Evolutionary conservation across 768 basidiomycete species (phyloP).

Genomic region (Agrocybe praecox): DNA sequence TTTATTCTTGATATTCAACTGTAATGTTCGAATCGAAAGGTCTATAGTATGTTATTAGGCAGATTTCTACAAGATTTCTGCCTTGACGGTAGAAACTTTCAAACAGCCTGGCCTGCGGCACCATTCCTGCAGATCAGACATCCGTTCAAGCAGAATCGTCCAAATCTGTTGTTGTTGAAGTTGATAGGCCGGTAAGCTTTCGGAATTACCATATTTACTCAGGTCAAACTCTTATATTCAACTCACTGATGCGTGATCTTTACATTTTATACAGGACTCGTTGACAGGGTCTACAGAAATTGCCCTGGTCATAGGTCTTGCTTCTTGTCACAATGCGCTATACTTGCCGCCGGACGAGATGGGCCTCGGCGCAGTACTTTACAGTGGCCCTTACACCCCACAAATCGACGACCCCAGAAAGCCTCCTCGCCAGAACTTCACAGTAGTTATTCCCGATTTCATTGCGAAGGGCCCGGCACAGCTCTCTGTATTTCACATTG

Average conservation of each 20-base stretch:
- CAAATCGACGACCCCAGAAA: slow-evolving; percentile 14
- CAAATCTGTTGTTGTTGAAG: slow-evolving; percentile 36
- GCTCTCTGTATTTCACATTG: slow-evolving; percentile 16
- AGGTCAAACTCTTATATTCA: too few relatives aligned
- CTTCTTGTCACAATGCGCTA: slow-evolving; percentile 18
- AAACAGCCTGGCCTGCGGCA: too few relatives aligned
- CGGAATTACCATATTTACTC: too few relatives aligned
- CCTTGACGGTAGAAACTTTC: too few relatives aligned
- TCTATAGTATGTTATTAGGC: too few relatives aligned
- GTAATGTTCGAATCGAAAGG: too few relatives aligned
- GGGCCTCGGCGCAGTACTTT: slow-evolving; percentile 31
- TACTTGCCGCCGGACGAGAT: slow-evolving; percentile 26
- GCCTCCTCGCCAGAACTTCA: slow-evolving; percentile 31
- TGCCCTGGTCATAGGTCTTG: slow-evolving; percentile 32
- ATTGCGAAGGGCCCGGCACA: slow-evolving; percentile 15
- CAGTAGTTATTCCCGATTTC: slow-evolving; percentile 20
- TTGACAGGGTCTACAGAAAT: slow-evolving; percentile 26
- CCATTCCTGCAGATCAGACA: slow-evolving; percentile 29
- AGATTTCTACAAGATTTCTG: too few relatives aligned
- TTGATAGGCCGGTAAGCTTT: slow-evolving; percentile 40
- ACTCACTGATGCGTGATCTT: too few relatives aligned
- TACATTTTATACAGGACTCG: slow-evolving; percentile 18
- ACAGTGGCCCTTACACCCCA: slow-evolving; percentile 34
- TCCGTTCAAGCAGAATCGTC: slow-evolving; percentile 27
- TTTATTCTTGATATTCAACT: too few relatives aligned